Base-by-base conservation (phyloP, 2,329 filamentous ascomycete species). In the Penicillium psychrosexuale region DNA sequence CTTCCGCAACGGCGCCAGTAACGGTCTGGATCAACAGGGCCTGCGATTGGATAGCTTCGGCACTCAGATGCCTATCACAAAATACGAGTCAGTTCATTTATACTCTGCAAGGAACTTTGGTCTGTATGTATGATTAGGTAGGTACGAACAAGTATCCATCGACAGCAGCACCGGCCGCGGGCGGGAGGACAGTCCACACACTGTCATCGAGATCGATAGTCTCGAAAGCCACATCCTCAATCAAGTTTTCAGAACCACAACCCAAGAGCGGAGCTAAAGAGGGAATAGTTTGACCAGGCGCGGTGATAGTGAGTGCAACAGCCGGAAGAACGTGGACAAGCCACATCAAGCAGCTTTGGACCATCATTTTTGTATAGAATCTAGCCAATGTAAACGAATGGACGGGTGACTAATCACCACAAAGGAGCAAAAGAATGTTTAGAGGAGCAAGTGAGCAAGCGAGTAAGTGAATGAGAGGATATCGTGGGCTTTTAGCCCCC, bases 321-420 rank as follows among this genome's bases (percentile, higher is more conserved):
- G 51, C 51, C 1, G 45, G 44, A 27, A 53, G n/a, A 30, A 36
- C 9, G 13, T 44, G 51, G 44, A 17, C 45, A 43, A 49, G 51
- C 51, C 51, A 53, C 51, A 53, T 22, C 8, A 49, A 30, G 11
- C 33, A 33, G 13, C 31, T 28, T 31, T 22, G 45, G 7, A 15
- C 15, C 22, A 37, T 44, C 45, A 50, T 44, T 13, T 28, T 45
- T 44, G 17, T 37, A 47, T 47, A 31, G 17, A 38, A 33, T 17
- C n/a, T 42, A 47, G 13, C 17, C n/a, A 22, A 19, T 36, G 8
- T 24, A 44, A 38, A 50, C 51, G 46, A 53, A 49, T 49, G 51
- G 51, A 44, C 45, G 5, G 45, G 51, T 15, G 45, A 44, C 5
- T 33, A 42, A 19, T 33, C 45, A 53, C 39, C 51, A 49, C 51